phyloP scores from a whole-genome alignment of 2,329 filamentous ascomycete genomes.

The Colletotrichum lentis region DNA sequence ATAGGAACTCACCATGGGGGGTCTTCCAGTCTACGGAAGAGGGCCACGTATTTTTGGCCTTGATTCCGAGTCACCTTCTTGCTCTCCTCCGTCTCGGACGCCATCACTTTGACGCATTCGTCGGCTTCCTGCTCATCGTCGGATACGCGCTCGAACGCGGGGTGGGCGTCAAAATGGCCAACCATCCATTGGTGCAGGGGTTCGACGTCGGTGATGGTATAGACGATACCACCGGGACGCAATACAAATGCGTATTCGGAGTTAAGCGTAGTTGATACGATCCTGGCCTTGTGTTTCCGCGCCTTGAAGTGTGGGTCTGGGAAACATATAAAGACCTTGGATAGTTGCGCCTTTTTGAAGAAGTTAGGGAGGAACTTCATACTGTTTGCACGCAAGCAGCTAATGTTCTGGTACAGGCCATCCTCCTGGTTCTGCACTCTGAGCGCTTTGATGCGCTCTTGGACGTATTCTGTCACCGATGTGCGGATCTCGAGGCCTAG shows the following conservation, averaged over 20 bases:
- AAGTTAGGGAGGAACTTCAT: constrained; percentile 99
- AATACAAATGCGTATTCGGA: constrained; percentile 93
- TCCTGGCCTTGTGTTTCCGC: constrained; percentile 95
- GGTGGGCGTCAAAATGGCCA: constrained; percentile 79
- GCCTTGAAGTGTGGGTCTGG: constrained; percentile 98
- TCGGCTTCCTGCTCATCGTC: constrained; percentile 74
- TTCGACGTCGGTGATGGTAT: constrained; percentile 97
- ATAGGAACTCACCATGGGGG: constrained; percentile 70
- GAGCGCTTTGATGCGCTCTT: constrained; percentile 84
- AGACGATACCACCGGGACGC: constrained; percentile 83
- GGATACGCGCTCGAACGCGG: constrained; percentile 78
- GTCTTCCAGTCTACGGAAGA: constrained; percentile 83
- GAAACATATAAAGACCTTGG: constrained; percentile 96
- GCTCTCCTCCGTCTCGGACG: constrained; percentile 89
- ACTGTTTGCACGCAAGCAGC: constrained; percentile 88
- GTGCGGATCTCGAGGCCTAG: constrained; percentile 89
- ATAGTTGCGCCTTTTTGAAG: constrained; percentile 81
- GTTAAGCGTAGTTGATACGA: constrained; percentile 86
- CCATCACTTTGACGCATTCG: constrained; percentile 77
- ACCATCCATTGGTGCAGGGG: constrained; percentile 96
- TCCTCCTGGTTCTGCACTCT: constrained; percentile 67
- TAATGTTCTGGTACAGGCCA: constrained; percentile 80
- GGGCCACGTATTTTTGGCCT: constrained; percentile 88
- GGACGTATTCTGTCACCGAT: constrained; percentile 89
- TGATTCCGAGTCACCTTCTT: constrained; percentile 95